phyloP scores from a whole-genome alignment of 192 early-diverging fungal genomes.

The Linnemannia schmuckeri region DNA sequence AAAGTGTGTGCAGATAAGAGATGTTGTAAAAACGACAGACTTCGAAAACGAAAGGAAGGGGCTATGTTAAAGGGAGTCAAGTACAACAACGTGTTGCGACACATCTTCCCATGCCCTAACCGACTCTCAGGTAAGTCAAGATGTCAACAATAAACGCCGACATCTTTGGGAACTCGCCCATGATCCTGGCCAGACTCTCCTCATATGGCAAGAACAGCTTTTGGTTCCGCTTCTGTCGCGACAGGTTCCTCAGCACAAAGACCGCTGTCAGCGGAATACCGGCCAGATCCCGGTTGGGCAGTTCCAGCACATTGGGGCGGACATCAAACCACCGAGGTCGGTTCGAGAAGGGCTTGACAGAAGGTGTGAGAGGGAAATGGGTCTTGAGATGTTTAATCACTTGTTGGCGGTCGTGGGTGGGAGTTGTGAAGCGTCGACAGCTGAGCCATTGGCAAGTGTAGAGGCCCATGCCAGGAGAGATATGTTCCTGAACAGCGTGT shows the following conservation, averaged over 20 bases:
- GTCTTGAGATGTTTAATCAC: conserved; percentile 65
- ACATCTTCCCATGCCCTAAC: conserved; percentile 1
- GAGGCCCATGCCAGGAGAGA: conserved; percentile 36
- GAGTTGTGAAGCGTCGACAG: conserved; percentile 57
- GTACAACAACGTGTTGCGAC: neutral
- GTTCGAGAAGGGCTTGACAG: conserved; percentile 43
- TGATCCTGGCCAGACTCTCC: conserved; percentile 59
- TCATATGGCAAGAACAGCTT: conserved; percentile 66
- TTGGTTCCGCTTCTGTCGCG: conserved; percentile 58
- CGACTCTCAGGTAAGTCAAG: conserved; percentile 57
- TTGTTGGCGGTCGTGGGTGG: conserved; percentile 40
- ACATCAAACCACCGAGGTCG: conserved; percentile 47
- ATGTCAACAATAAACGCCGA: conserved; percentile 62
- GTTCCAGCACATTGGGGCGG: conserved; percentile 58
- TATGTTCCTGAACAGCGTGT: conserved; percentile 67
- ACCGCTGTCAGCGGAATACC: conserved; percentile 72
- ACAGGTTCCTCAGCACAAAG: conserved; percentile 66
- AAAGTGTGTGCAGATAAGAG: neutral
- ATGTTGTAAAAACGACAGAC: neutral
- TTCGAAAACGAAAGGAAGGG: neutral
- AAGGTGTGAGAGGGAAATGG: conserved; percentile 62
- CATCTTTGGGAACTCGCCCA: conserved; percentile 64
- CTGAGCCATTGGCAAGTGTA: conserved; percentile 67
- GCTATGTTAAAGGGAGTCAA: neutral
- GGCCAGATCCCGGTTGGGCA: conserved; percentile 47